Evolutionary conservation across 371 early-diverging fungal species (phyloP).

Genomic region (Apophysomyces trapeziformis): DNA sequence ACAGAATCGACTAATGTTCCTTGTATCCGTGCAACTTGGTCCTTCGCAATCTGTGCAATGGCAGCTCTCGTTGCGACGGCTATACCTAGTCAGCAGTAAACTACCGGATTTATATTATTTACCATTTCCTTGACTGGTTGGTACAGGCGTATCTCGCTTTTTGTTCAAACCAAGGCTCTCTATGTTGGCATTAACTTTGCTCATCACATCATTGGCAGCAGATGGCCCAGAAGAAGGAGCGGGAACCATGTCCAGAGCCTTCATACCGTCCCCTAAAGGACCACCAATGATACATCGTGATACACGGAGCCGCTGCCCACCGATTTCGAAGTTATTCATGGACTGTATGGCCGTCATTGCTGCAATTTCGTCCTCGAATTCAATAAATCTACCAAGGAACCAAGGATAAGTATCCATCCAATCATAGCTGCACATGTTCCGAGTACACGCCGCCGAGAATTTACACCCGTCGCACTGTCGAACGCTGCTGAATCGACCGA

Average conservation of each 20-base stretch:
- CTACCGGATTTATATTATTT: background rate
- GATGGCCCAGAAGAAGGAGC: constrained; percentile 15
- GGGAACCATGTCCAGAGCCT: constrained; percentile 58
- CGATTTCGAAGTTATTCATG: constrained; percentile 79
- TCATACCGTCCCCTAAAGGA: constrained; percentile 82
- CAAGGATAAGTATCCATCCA: constrained; percentile 7
- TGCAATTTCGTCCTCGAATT: constrained; percentile 59
- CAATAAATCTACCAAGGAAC: constrained; percentile 58
- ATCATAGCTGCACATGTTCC: constrained; percentile 8
- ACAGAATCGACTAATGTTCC: constrained; percentile 44
- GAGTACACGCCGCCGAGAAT: constrained; percentile 3
- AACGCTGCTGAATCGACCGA: constrained; percentile 1
- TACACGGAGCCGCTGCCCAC: constrained; percentile 69
- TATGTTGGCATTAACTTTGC: constrained; percentile 23
- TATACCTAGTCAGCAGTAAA: constrained; percentile 7
- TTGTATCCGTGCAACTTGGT: constrained; percentile 21
- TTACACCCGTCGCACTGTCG: constrained; percentile 3
- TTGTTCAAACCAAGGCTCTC: constrained; percentile 17
- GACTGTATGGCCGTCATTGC: constrained; percentile 63
- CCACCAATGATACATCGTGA: constrained; percentile 76
- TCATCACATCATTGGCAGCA: constrained; percentile 23
- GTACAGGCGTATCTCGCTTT: constrained; percentile 10
- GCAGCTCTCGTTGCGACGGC: constrained; percentile 33
- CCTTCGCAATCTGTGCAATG: constrained; percentile 34
- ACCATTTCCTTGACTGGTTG: constrained; percentile 2